A percentile compares a stretch with the other conserved stretches of the same genome.
phyloP scores from a whole-genome alignment of 768 basidiomycete genomes.

The Mrakia blollopis region DNA sequence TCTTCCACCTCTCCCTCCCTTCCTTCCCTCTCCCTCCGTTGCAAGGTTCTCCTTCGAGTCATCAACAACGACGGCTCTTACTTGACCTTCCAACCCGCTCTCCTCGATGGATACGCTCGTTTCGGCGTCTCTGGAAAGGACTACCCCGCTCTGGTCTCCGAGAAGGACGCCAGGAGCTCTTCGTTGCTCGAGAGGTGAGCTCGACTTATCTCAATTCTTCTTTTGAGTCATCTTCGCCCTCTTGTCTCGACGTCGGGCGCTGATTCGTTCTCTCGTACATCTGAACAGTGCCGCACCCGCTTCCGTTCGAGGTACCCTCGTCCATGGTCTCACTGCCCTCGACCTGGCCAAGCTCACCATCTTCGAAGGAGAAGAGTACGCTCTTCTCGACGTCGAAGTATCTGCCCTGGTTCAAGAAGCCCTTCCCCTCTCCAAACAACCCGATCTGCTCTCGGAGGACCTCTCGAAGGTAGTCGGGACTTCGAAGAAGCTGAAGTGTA shows the following conservation, averaged over 20 bases:
- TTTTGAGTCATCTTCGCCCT: background rate
- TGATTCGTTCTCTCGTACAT: background rate
- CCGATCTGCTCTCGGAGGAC: conserved; percentile 7
- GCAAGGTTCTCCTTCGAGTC: conserved; percentile 15
- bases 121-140: conserved; percentile 21
- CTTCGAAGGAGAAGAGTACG: conserved; percentile 27
- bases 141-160: conserved; percentile 24
- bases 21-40: background rate
- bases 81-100: conserved; percentile 15
- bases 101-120: conserved; percentile 9
- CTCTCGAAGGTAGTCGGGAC: background rate
- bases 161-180: conserved; percentile 2
- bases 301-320: conserved; percentile 23
- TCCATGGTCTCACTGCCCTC: conserved; percentile 5
- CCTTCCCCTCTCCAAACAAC: background rate
- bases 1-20: too few species aligned
- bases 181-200: background rate
- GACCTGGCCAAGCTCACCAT: conserved; percentile 15
- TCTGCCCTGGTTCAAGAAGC: background rate
- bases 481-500: background rate
- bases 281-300: background rate
- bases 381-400: background rate
- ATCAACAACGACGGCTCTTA: conserved; percentile 7
- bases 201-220: background rate
- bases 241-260: background rate